Evolutionary conservation across 768 basidiomycete species (phyloP).

Genomic region (Pisolithus albus): DNA sequence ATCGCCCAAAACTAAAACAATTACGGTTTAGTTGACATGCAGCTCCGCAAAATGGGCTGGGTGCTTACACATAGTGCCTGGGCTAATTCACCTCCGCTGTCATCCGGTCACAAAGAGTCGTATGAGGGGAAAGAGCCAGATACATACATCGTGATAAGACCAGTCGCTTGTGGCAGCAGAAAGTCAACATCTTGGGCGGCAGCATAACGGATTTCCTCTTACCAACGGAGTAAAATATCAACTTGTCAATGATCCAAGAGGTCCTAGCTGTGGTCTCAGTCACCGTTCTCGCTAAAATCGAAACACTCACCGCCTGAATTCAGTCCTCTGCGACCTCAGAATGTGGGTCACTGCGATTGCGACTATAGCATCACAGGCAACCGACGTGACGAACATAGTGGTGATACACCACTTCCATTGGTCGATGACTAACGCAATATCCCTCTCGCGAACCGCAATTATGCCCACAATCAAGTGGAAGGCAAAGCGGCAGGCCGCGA

Average conservation of each 20-base stretch:
- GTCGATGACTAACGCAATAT: neutral
- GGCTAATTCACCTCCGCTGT: neutral
- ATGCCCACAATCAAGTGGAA: neutral
- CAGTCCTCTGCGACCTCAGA: neutral
- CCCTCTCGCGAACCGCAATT: neutral
- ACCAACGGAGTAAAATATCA: neutral
- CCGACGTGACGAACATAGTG: neutral
- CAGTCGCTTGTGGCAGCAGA: neutral
- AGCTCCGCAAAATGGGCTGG: neutral
- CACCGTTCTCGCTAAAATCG: neutral
- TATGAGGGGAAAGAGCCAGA: neutral
- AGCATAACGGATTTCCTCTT: neutral
- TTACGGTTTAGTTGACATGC: neutral
- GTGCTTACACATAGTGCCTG: neutral
- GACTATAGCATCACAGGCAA: neutral
- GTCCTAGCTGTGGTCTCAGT: neutral
- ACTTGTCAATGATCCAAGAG: neutral
- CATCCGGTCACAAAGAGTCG: neutral
- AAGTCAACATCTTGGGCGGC: neutral
- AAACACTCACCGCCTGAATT: neutral
- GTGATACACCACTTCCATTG: neutral
- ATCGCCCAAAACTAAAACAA: neutral
- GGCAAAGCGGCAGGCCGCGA: neutral
- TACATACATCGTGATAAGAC: neutral
- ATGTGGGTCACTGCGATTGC: neutral